Base-by-base conservation (phyloP, 345 rosid species). In the Cardamine occulta region DNA sequence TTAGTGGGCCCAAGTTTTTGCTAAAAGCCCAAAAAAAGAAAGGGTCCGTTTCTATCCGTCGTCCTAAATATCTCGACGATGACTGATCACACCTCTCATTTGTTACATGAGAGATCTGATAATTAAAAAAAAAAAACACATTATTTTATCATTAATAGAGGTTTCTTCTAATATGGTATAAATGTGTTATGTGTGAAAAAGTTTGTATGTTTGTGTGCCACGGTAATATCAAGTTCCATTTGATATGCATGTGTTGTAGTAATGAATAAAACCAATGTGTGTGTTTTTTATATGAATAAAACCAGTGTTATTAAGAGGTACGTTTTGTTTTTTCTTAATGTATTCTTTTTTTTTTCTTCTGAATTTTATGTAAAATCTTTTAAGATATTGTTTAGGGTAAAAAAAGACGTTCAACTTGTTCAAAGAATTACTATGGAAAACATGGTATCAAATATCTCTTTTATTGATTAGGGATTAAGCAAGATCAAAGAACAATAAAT, bases 41-140 rank as follows among this genome's bases (percentile, higher is more conserved):
- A 17, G 66, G 34, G 40, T 48, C 62, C 39, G 52, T 62, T 58
- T 72, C 12, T 6, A 53, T 42, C 28, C 21, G 7, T 63, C 53
- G 9, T 52, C 59, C 29, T 64, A 64, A 63, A 53, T 54, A 73
- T 64, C 71, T 55, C 47, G 56, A 73, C 60, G 39, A 61, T 70
- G 74, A 70, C 57, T 28, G 61, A 17, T 24, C 75, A 72, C 49
- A 31, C 1, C 19, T 72, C 60, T 49, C 26, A 23, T 45, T 47
- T 47, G 45, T 70, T 45, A 45, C 66, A 32, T 58, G 74, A 45
- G 66, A 58, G 74, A 60, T 72, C 75, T 60, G 59, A 34, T 19
- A 19, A 19, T 19, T 19, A 19, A 19, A 19, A 19, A 19, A 19
- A 49, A 63, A 31, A 49, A 39, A 24, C 53, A 69, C 31, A 69